Percentiles rank a stretch among this genome's conserved stretches.
phyloP scores from a whole-genome alignment of 139 green algal genomes.

The Ettlia oleoabundans region DNA sequence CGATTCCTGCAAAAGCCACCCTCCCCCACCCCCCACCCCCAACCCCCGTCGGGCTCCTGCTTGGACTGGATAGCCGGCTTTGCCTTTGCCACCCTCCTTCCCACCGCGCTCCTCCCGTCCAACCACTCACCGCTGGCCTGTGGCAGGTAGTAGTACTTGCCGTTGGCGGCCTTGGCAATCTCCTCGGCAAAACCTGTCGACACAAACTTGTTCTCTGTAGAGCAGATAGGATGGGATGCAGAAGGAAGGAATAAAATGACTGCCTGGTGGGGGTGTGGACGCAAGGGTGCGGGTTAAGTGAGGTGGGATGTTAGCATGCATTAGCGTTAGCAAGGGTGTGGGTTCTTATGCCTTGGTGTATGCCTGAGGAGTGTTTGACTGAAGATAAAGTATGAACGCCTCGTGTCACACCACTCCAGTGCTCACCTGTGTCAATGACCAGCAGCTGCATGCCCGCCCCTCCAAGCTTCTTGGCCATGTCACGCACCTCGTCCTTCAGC shows the following conservation, averaged over 20 bases:
- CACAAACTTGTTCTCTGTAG: conserved; percentile 92
- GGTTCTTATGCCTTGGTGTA: too few relatives aligned
- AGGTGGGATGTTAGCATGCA: too few relatives aligned
- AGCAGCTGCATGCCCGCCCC: conserved; percentile 86
- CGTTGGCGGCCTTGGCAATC: conserved; percentile 85
- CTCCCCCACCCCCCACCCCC: not conserved
- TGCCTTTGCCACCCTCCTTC: not conserved
- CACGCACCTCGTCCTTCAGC: conserved; percentile 81
- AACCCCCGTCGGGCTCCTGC: not conserved
- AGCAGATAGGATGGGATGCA: not conserved
- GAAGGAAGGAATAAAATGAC: not conserved
- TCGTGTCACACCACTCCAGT: too few relatives aligned
- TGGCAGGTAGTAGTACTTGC: conserved; percentile 93
- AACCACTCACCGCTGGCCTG: conserved; percentile 67
- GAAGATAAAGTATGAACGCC: too few relatives aligned
- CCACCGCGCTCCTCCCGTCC: too few relatives aligned
- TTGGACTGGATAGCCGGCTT: not conserved
- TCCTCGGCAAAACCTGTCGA: conserved; percentile 99
- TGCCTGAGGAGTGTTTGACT: too few relatives aligned
- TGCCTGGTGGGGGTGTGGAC: too few relatives aligned
- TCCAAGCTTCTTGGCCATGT: conserved; percentile 89
- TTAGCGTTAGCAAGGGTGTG: too few relatives aligned
- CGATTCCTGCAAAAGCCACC: not conserved
- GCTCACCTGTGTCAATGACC: conserved; percentile 96
- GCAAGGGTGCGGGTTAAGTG: too few relatives aligned